These are phyloP conservation scores for Psilocybe cyanescens DNA, from an alignment of 768 basidiomycete genomes.

Conservation along the genomic window DNA sequence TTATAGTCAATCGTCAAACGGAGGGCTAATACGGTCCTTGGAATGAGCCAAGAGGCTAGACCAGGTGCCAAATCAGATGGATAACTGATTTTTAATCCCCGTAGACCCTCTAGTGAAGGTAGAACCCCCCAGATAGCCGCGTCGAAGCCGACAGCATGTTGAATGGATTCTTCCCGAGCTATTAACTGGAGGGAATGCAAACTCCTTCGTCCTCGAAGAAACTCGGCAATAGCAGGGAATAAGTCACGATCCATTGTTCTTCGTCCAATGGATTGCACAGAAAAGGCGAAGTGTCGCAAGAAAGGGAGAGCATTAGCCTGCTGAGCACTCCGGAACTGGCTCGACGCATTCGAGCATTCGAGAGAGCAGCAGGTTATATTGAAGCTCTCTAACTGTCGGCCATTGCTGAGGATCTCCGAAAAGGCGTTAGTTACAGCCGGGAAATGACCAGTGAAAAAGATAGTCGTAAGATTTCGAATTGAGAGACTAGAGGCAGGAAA, in stretches of 20 bases:
- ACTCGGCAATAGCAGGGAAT: constrained; percentile 71
- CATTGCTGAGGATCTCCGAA: constrained; percentile 61
- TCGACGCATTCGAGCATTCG: constrained; percentile 51
- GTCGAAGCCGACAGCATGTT: constrained; percentile 64
- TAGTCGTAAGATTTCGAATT: constrained; percentile 65
- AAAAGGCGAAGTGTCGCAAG: constrained; percentile 67
- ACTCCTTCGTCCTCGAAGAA: constrained; percentile 57
- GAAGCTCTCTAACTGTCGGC: constrained; percentile 66
- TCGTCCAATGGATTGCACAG: constrained; percentile 44
- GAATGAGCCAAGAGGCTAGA: constrained; percentile 71
- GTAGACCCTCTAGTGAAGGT: constrained; percentile 55
- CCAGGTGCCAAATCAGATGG: constrained; percentile 66
- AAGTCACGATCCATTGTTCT: constrained; percentile 59
- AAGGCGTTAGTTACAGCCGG: constrained; percentile 53
- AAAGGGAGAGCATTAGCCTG: constrained; percentile 50
- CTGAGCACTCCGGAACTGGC: constrained; percentile 49
- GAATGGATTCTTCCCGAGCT: constrained; percentile 45
- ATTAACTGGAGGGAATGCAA: constrained; percentile 58
- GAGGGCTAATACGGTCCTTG: constrained; percentile 52
- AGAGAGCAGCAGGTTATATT: constrained; percentile 54
- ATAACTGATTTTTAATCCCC: constrained; percentile 62
- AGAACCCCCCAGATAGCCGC: constrained; percentile 75
- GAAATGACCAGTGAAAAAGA: constrained; percentile 64
- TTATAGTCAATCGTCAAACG: constrained; percentile 48
- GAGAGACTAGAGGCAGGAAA: constrained; percentile 59